phyloP scores from a whole-genome alignment of 2,329 filamentous ascomycete species.

The Aspergillus viridinutans region DNA sequence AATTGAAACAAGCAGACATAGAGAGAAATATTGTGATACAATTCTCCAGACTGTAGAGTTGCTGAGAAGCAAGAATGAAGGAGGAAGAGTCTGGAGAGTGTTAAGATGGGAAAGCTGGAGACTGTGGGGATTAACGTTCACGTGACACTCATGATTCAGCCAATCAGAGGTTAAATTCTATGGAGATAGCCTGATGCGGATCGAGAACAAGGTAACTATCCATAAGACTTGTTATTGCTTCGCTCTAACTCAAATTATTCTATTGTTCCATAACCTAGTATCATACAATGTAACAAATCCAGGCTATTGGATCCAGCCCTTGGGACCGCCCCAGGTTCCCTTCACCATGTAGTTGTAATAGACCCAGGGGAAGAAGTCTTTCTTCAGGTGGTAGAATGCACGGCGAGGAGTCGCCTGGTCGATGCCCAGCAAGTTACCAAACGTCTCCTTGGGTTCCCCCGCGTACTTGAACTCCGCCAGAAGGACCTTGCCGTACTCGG shows the following conservation, averaged over 20 bases:
- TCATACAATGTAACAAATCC: background rate
- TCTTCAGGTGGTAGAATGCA: constrained; percentile 61
- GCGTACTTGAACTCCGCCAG: constrained; percentile 65
- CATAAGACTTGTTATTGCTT: background rate
- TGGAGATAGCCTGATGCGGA: background rate
- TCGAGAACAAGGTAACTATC: too few species aligned
- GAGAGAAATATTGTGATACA: background rate
- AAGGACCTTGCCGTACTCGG: constrained; percentile 59
- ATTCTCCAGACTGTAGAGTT: background rate
- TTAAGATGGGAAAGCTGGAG: background rate
- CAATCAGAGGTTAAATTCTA: too few species aligned
- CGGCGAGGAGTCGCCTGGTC: constrained; percentile 55
- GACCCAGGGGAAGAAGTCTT: constrained; percentile 65
- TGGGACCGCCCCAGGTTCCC: constrained; percentile 59
- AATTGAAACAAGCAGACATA: background rate
- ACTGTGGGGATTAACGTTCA: background rate
- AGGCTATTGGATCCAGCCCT: constrained; percentile 41
- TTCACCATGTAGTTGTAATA: constrained; percentile 59
- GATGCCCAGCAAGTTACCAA: constrained; percentile 51
- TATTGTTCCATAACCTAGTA: background rate
- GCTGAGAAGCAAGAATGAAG: background rate
- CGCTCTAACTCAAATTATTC: background rate
- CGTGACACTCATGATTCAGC: background rate
- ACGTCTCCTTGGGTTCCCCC: constrained; percentile 60
- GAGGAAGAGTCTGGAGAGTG: background rate